These are phyloP conservation scores for Populus hybrid DNA, from an alignment of 441 rosid genomes.

Conservation along the genomic window DNA sequence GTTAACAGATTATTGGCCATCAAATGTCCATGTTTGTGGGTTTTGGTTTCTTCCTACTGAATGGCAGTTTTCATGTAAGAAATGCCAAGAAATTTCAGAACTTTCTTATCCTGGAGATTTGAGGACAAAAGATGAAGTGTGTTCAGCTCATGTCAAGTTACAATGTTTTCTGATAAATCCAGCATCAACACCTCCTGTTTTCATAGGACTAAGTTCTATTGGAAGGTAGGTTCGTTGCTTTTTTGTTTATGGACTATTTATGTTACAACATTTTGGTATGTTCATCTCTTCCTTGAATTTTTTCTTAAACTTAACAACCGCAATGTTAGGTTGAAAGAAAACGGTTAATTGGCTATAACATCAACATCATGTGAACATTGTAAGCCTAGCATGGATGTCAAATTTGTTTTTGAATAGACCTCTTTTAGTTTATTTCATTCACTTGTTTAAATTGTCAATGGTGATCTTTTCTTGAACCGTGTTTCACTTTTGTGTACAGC, in stretches of 20 bases:
- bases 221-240: slow-evolving; percentile 61
- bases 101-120: slow-evolving; percentile 21
- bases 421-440: not conserved
- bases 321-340: not conserved
- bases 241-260: not conserved
- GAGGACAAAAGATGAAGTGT: slow-evolving; percentile 34
- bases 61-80: slow-evolving; percentile 86
- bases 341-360: slow-evolving; percentile 3
- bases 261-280: not conserved
- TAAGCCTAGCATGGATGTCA: not conserved
- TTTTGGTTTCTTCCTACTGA: slow-evolving; percentile 84
- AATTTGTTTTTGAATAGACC: not conserved
- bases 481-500: slow-evolving; percentile 40
- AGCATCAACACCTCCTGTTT: slow-evolving; percentile 51
- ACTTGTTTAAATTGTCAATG: slow-evolving; percentile 5
- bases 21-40: slow-evolving; percentile 68
- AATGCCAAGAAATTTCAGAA: slow-evolving; percentile 49
- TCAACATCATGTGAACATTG: not conserved
- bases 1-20: slow-evolving; percentile 84
- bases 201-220: slow-evolving; percentile 72
- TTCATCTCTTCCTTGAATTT: not conserved
- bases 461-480: slow-evolving; percentile 7
- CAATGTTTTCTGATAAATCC: slow-evolving; percentile 43
- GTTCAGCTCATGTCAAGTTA: slow-evolving; percentile 59
- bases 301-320: not conserved